Conservation (phyloP, 75 land plant genomes). For the Sequoiadendron giganteum region DNA sequence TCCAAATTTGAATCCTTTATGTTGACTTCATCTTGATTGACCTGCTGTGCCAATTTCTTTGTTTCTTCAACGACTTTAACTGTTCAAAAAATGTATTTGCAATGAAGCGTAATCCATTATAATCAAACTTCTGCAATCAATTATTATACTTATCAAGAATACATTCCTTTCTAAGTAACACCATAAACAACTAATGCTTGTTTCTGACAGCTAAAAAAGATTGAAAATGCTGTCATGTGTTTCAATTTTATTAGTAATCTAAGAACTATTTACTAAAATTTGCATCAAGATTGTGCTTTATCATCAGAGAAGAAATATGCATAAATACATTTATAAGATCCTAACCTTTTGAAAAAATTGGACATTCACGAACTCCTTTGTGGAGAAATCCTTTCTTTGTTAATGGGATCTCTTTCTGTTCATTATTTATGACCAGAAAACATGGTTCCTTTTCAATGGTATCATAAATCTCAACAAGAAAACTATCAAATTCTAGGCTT, state of each 20-base stretch:
- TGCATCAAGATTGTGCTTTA: neutral
- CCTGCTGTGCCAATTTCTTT: neutral
- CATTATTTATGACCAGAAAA: neutral
- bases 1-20: neutral
- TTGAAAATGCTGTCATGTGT: neutral
- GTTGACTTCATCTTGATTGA: neutral
- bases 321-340: neutral
- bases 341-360: neutral
- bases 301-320: neutral
- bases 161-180: neutral
- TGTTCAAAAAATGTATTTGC: neutral
- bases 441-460: constrained; percentile 5
- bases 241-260: neutral
- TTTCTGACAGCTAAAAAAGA: neutral
- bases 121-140: neutral
- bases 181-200: neutral
- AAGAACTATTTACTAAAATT: neutral
- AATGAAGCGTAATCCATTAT: neutral
- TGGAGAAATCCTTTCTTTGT: neutral
- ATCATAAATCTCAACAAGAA: constrained; percentile 55
- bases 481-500: constrained; percentile 37
- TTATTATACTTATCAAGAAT: neutral
- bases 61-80: neutral
- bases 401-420: neutral
- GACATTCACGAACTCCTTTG: neutral